Conservation (phyloP, 805 yeast genomes). For the Candida railenensis region DNA sequence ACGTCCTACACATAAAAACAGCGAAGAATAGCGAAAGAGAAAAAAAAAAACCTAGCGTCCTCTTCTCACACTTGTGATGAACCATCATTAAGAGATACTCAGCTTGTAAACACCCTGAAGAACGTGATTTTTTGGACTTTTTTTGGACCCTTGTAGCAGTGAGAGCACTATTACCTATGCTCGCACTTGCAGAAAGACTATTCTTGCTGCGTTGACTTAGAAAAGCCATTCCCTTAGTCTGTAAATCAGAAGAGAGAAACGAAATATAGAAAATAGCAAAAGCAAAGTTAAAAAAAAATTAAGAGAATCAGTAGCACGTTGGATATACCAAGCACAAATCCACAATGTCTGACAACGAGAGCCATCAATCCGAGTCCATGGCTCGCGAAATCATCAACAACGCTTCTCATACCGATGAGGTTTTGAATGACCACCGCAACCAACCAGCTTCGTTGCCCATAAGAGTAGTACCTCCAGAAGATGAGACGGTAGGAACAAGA, state of each 20-base stretch:
- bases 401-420: constrained; percentile 27
- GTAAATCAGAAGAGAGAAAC: not conserved
- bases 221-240: not conserved
- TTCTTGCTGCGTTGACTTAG: constrained; percentile 1
- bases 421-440: constrained; percentile 40
- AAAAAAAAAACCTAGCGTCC: no score
- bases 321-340: not conserved
- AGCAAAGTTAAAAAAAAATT: no score
- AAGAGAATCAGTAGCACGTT: no score
- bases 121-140: not conserved
- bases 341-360: constrained; percentile 41
- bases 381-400: constrained; percentile 18
- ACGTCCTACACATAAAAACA: no score
- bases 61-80: no score
- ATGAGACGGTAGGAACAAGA: no score
- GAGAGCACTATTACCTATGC: not conserved
- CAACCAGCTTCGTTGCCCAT: constrained; percentile 34
- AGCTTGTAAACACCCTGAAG: not conserved
- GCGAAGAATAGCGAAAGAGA: no score
- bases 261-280: not conserved
- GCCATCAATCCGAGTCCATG: constrained; percentile 29
- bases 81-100: no score
- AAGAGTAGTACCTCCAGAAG: constrained; percentile 9
- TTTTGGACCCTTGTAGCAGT: not conserved
- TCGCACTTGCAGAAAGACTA: not conserved